These are phyloP conservation scores for Apiotrichum sp. DNA, from an alignment of 1,284 basidiomycete genomes.

Conservation along the genomic window DNA sequence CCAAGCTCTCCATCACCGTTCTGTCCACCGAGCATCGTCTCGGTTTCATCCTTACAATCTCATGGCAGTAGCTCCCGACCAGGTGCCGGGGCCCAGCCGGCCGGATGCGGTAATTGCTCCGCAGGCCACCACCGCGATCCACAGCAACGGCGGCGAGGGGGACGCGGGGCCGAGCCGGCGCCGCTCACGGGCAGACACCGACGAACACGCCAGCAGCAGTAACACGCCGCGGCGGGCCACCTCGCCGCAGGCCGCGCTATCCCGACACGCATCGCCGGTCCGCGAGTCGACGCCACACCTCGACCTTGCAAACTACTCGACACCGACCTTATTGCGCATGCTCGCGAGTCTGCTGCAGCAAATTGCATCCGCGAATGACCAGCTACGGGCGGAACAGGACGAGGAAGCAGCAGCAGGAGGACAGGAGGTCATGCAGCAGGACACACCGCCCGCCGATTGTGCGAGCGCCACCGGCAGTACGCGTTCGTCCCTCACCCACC, in stretches of 20 bases:
- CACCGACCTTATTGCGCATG: constrained; percentile 67
- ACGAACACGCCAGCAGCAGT: not conserved
- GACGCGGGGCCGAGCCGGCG: constrained; percentile 16
- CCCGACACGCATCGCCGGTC: constrained; percentile 9
- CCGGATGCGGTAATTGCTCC: not conserved
- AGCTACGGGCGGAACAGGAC: constrained; percentile 42
- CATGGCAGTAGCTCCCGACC: not conserved
- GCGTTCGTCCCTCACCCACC: constrained; percentile 9
- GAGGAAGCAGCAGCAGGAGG: constrained; percentile 7
- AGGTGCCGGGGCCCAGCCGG: not conserved
- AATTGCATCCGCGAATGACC: constrained; percentile 87
- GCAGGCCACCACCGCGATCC: not conserved
- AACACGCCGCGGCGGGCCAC: constrained; percentile 13
- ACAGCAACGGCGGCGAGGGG: not conserved
- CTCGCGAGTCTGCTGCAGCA: constrained; percentile 85
- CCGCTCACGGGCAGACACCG: constrained; percentile 2
- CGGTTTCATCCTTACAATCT: not conserved
- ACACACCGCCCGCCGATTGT: constrained; percentile 5
- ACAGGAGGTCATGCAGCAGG: constrained; percentile 8
- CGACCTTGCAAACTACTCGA: constrained; percentile 54
- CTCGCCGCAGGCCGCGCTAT: constrained; percentile 18
- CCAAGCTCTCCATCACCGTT: too few relatives aligned
- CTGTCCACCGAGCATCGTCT: not conserved
- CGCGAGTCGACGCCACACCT: constrained; percentile 41
- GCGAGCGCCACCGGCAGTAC: constrained; percentile 6